Evolutionary conservation across 345 rosid genomes (phyloP).

Genomic region (Brassica napus): Da-Ae NC_063445.1:51548001-51548500

Average conservation of each 20-base stretch:
- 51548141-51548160: not conserved
- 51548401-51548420: not conserved
- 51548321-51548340: conserved; percentile 4
- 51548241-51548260: conserved; percentile 1
- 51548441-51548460: conserved; percentile 2
- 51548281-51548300: not conserved
- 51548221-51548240: not conserved
- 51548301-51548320: conserved; percentile 10
- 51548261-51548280: conserved; percentile 5
- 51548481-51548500: conserved; percentile 2
- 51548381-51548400: not conserved
- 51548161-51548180: not conserved
- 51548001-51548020: not conserved
- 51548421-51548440: not conserved
- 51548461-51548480: conserved; percentile 25
- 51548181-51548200: not conserved
- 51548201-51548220: not conserved
- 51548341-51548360: conserved; percentile 31
- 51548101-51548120: not conserved
- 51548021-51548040: not conserved
- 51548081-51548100: not conserved
- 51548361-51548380: conserved; percentile 3
- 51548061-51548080: not conserved
- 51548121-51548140: not conserved
- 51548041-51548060: not conserved